Conservation (phyloP, 2,329 filamentous ascomycete species). For the Paramyrothecium sp. region DNA sequence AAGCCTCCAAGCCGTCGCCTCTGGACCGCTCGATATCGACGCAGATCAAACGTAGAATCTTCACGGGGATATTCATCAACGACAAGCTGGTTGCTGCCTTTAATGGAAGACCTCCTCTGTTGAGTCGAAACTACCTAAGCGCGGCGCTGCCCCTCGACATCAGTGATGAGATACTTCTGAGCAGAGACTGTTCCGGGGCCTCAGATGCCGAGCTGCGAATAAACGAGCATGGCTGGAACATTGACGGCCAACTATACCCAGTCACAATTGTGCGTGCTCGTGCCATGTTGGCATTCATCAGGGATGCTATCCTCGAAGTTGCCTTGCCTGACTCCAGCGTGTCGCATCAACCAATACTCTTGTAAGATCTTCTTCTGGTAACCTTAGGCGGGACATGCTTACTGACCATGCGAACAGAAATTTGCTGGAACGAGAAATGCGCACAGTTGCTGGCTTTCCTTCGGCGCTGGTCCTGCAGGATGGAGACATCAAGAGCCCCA, state of each 20-base stretch:
- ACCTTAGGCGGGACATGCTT: background rate
- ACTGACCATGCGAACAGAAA: background rate
- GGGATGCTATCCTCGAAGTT: slow-evolving; percentile 25
- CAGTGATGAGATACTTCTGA: slow-evolving; percentile 30
- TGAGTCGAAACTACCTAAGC: slow-evolving; percentile 32
- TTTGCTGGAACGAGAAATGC: background rate
- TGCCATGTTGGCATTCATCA: slow-evolving; percentile 17
- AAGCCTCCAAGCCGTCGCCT: slow-evolving; percentile 13
- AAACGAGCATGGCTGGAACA: slow-evolving; percentile 37
- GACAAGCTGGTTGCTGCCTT: slow-evolving; percentile 38
- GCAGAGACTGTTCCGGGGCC: slow-evolving; percentile 12
- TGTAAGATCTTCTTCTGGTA: background rate
- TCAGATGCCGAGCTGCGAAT: slow-evolving; percentile 13
- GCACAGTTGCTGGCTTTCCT: background rate
- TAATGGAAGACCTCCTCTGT: slow-evolving; percentile 38
- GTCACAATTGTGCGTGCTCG: slow-evolving; percentile 26
- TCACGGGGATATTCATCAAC: slow-evolving; percentile 28
- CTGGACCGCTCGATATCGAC: slow-evolving; percentile 30
- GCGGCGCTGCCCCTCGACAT: slow-evolving; percentile 39
- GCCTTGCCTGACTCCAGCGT: background rate
- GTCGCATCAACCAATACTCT: background rate
- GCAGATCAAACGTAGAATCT: slow-evolving; percentile 28
- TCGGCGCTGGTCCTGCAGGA: background rate
- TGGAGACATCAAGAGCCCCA: background rate
- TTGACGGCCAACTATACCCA: slow-evolving; percentile 22